These are phyloP conservation scores for Aureobasidium sp. DNA, from an alignment of 2,329 filamentous ascomycete genomes.

Conservation along the genomic window DNA sequence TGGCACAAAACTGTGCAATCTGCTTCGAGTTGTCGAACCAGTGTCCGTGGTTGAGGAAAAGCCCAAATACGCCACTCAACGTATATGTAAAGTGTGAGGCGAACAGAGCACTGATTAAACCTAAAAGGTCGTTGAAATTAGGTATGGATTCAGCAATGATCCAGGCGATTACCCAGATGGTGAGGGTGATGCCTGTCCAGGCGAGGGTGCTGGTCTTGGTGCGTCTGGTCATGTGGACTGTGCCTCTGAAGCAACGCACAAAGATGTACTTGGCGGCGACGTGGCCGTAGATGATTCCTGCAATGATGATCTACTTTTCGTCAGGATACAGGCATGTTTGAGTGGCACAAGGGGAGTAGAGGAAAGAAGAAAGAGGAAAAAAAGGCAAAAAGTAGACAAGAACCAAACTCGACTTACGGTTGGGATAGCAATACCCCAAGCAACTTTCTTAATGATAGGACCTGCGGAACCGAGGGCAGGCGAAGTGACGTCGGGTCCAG, in stretches of 20 bases:
- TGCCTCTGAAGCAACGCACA: slow-evolving; percentile 53
- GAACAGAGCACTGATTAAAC: slow-evolving; percentile 48
- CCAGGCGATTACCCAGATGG: slow-evolving; percentile 55
- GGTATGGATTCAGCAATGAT: slow-evolving; percentile 50
- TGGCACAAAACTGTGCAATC: slow-evolving; percentile 33
- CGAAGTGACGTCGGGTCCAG: slow-evolving; percentile 51
- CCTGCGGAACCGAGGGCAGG: slow-evolving; percentile 58
- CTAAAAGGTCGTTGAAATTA: slow-evolving; percentile 12
- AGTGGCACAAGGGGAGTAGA: too few relatives aligned
- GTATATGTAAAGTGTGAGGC: slow-evolving; percentile 51
- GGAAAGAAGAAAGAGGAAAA: too few relatives aligned
- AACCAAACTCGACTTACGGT: slow-evolving; percentile 31
- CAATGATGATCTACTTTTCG: slow-evolving; percentile 51
- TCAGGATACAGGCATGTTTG: too few relatives aligned
- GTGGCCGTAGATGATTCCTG: slow-evolving; percentile 62
- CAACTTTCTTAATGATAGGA: slow-evolving; percentile 49
- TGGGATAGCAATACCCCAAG: slow-evolving; percentile 61
- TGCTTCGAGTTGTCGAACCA: slow-evolving; percentile 37
- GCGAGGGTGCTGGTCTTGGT: slow-evolving; percentile 37
- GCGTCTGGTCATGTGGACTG: slow-evolving; percentile 36
- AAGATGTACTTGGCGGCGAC: slow-evolving; percentile 61
- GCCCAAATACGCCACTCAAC: slow-evolving; percentile 20
- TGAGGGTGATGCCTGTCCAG: slow-evolving; percentile 51
- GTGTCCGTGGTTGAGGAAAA: slow-evolving; percentile 38
- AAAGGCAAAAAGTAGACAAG: too few relatives aligned